Conservation (phyloP, 495 filamentous ascomycete species). For the Trichoderma erinaceum region DNA sequence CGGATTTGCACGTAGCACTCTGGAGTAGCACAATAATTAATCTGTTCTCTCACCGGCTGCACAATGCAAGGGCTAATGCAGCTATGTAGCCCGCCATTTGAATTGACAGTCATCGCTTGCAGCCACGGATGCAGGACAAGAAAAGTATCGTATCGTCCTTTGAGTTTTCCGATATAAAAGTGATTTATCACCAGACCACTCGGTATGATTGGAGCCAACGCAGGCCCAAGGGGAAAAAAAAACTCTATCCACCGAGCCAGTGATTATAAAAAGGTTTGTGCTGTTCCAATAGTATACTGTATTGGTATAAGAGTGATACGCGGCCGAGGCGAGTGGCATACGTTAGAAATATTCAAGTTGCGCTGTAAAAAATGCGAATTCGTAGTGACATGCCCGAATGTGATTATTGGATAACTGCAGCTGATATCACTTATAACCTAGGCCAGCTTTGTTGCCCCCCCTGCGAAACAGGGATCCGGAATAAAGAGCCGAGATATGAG, state of each 20-base stretch:
- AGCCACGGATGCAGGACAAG: neutral
- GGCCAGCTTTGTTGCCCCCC: neutral
- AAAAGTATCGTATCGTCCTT: neutral
- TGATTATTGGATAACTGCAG: neutral
- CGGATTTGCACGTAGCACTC: slow-evolving; percentile 2
- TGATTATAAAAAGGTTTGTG: neutral
- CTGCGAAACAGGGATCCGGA: neutral
- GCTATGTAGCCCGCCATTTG: neutral
- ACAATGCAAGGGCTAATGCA: neutral
- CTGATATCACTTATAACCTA: slow-evolving; percentile 1
- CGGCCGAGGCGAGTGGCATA: neutral
- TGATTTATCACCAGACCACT: neutral
- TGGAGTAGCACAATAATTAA: neutral
- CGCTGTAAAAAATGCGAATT: neutral
- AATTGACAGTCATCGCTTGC: neutral
- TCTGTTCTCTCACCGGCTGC: slow-evolving; percentile 3
- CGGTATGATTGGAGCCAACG: neutral
- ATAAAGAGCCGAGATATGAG: neutral
- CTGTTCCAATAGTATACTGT: neutral
- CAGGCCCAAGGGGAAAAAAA: neutral
- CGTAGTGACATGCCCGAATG: neutral
- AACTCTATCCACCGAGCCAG: neutral
- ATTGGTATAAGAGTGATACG: neutral
- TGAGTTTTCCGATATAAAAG: neutral
- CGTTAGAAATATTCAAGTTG: neutral